Conservation (phyloP, 345 rosid genomes). For the Eucalyptus pauciflora region DNA sequence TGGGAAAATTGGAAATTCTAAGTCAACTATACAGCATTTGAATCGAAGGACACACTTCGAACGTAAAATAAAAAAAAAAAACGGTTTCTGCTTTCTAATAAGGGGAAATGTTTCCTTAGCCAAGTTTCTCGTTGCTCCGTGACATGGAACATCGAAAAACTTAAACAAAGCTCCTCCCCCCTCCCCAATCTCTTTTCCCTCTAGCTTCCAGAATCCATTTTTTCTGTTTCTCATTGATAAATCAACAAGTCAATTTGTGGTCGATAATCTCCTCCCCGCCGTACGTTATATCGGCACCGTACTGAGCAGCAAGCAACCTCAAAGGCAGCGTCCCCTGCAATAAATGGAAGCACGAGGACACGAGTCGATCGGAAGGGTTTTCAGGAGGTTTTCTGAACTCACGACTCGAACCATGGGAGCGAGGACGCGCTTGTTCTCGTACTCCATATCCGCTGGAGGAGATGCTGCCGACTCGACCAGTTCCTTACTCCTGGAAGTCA, state of each 20-base stretch:
- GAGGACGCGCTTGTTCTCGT: slow-evolving; percentile 65
- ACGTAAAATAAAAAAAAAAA: no score
- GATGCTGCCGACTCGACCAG: background rate
- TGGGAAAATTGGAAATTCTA: no score
- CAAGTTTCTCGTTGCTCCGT: no score
- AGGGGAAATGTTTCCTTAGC: no score
- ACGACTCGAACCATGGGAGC: slow-evolving; percentile 99
- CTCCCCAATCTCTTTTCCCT: no score
- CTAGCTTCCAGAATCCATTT: no score
- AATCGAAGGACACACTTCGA: no score
- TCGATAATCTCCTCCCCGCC: slow-evolving; percentile 1
- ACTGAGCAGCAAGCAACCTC: slow-evolving; percentile 66
- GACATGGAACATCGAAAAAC: no score
- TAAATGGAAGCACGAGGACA: background rate
- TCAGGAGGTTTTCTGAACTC: slow-evolving; percentile 5
- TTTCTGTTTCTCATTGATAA: no score
- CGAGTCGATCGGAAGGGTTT: background rate
- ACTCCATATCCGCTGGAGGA: slow-evolving; percentile 42
- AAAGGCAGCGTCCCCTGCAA: slow-evolving; percentile 73
- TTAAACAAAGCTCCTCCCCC: no score
- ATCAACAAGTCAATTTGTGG: slow-evolving; percentile 25
- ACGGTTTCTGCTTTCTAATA: no score
- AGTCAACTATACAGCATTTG: no score
- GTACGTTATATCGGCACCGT: slow-evolving; percentile 30
- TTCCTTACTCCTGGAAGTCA: background rate